Evolutionary conservation across 306 rosid genomes (phyloP).

Genomic region (Quercus engelmannii): DNA sequence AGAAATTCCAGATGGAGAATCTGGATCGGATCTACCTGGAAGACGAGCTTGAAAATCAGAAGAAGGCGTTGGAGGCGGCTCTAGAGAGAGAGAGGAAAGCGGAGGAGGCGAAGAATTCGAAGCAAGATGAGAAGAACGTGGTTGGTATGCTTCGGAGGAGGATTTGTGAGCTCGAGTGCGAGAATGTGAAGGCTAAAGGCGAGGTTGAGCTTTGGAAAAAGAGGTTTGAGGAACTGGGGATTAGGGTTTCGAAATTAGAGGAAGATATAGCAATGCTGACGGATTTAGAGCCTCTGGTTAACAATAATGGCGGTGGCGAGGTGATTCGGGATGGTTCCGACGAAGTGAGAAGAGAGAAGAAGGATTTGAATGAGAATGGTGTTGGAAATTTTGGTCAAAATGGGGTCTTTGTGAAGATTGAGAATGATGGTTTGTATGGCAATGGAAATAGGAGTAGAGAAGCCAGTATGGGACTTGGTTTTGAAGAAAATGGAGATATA

Average conservation of each 20-base stretch:
- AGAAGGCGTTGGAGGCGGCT: background rate
- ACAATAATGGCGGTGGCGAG: background rate
- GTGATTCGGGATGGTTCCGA: background rate
- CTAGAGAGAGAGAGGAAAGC: background rate
- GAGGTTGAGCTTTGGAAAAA: background rate
- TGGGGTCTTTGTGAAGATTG: background rate
- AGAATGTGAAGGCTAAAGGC: background rate
- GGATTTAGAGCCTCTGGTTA: background rate
- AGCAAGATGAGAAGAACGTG: background rate
- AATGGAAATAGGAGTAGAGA: background rate
- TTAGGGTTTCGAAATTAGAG: slow-evolving; percentile 7
- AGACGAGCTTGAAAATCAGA: background rate
- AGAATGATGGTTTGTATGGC: background rate
- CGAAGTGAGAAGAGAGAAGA: background rate
- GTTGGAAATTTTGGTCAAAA: too few relatives aligned
- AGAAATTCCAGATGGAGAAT: background rate
- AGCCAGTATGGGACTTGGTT: background rate
- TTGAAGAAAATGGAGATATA: background rate
- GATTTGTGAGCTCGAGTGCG: slow-evolving; percentile 12
- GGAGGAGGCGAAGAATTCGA: background rate
- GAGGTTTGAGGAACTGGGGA: background rate
- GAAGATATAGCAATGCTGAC: background rate
- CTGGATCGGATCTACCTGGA: background rate
- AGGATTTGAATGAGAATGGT: background rate
- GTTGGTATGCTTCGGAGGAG: background rate